These are phyloP conservation scores for Takakia lepidozioides DNA, from an alignment of 225 moss, liverwort and hornwort genomes.

Conservation along the genomic window DNA sequence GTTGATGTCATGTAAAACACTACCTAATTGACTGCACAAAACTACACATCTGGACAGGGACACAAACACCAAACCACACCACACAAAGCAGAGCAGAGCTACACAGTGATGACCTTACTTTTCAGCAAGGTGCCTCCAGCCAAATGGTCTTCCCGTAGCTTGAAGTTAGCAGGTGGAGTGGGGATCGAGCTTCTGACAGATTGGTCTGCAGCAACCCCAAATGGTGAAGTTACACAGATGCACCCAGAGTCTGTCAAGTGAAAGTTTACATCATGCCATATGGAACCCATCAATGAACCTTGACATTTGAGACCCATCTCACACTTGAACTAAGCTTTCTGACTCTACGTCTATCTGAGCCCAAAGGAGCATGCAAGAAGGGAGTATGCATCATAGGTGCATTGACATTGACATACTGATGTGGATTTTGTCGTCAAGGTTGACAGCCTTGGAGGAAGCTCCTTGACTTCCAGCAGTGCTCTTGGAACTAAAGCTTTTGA, in stretches of 20 bases:
- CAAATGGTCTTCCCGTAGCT: constrained; percentile 53
- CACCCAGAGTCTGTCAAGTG: constrained; percentile 2
- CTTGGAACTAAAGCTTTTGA: constrained; percentile 16
- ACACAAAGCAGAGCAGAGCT: background rate
- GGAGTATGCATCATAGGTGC: background rate
- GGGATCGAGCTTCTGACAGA: constrained; percentile 57
- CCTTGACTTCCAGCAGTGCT: constrained; percentile 42
- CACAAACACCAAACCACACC: background rate
- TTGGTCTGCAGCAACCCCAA: constrained; percentile 27
- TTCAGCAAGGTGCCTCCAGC: constrained; percentile 55
- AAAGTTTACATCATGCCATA: background rate
- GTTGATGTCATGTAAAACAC: too few species aligned
- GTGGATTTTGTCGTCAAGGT: constrained; percentile 26
- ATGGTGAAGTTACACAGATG: constrained; percentile 9
- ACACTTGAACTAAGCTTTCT: background rate
- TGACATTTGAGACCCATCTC: background rate
- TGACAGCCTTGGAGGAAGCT: constrained; percentile 25
- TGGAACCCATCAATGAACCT: background rate
- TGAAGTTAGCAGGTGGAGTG: constrained; percentile 56
- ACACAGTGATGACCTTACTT: constrained; percentile 22
- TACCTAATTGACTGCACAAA: too few species aligned
- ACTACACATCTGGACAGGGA: background rate
- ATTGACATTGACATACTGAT: constrained; percentile 22
- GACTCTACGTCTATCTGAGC: too few species aligned
- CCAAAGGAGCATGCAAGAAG: background rate